Percentiles rank a stretch among this genome's conserved stretches.
phyloP scores from a whole-genome alignment of 2,329 filamentous ascomycete species.

The Akanthomyces muscarius region DNA sequence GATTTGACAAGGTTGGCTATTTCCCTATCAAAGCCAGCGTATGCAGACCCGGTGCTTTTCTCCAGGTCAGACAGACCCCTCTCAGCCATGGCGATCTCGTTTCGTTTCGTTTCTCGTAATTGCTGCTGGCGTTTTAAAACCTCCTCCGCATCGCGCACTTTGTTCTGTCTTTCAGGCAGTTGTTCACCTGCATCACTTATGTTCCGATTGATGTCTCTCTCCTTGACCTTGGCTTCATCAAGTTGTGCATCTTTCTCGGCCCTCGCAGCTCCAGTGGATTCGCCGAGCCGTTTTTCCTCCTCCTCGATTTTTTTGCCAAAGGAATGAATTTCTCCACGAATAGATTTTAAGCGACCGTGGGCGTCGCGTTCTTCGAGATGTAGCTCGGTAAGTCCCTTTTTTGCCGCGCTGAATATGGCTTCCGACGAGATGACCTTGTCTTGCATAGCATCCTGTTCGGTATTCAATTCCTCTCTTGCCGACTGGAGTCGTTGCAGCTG shows the following conservation, averaged over 20 bases:
- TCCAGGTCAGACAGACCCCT: constrained; percentile 47
- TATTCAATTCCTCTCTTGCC: constrained; percentile 38
- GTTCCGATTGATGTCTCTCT: constrained; percentile 26
- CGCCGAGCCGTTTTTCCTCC: constrained; percentile 60
- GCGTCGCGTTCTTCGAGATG: constrained; percentile 65
- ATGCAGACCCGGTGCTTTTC: constrained; percentile 51
- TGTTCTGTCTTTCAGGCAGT: constrained; percentile 32
- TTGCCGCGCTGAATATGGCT: constrained; percentile 49
- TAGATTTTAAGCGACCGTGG: constrained; percentile 51
- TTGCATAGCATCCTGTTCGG: constrained; percentile 44
- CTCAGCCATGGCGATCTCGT: constrained; percentile 52
- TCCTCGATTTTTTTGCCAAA: constrained; percentile 46
- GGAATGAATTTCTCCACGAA: constrained; percentile 43
- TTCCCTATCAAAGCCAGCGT: constrained; percentile 59
- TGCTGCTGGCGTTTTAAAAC: constrained; percentile 29
- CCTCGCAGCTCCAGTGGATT: constrained; percentile 66
- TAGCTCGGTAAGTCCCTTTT: constrained; percentile 49
- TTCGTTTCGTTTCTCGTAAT: constrained; percentile 41
- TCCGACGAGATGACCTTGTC: constrained; percentile 44
- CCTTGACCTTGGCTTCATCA: constrained; percentile 26
- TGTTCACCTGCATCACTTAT: constrained; percentile 28
- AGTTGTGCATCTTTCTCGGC: constrained; percentile 57
- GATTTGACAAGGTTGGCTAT: constrained; percentile 61
- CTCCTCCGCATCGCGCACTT: constrained; percentile 30
- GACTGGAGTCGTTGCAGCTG: constrained; percentile 38